These are phyloP conservation scores for Spathaspora arborariae DNA, from an alignment of 805 yeast species.

Conservation along the genomic window DNA sequence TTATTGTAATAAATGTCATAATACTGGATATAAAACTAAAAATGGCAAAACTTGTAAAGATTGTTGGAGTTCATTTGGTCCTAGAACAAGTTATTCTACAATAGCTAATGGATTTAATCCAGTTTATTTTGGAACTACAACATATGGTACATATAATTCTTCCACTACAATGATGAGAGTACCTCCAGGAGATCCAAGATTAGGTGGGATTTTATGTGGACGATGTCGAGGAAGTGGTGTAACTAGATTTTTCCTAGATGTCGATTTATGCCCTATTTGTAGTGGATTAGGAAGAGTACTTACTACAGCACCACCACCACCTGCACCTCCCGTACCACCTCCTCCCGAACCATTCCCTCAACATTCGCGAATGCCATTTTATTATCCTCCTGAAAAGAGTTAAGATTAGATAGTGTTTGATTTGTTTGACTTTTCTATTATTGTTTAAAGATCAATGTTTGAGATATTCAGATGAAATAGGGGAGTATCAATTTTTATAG, in stretches of 20 bases:
- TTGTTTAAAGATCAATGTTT: too few relatives aligned
- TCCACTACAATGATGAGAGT: conserved; percentile 29
- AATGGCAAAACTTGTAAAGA: conserved; percentile 64
- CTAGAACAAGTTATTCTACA: conserved; percentile 21
- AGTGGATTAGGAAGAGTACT: conserved; percentile 60
- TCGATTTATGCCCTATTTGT: conserved; percentile 62
- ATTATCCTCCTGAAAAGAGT: conserved; percentile 1
- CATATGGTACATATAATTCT: conserved; percentile 15
- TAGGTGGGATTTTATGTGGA: conserved; percentile 72
- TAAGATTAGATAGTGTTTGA: background rate
- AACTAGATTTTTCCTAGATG: conserved; percentile 47
- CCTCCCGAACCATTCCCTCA: background rate
- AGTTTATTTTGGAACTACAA: conserved; percentile 7
- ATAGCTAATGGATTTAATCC: background rate
- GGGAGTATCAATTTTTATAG: too few relatives aligned
- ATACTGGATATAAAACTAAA: conserved; percentile 64
- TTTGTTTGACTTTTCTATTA: background rate
- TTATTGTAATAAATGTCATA: conserved; percentile 65
- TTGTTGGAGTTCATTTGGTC: conserved; percentile 59
- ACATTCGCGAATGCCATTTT: background rate
- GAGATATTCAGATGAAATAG: too few relatives aligned
- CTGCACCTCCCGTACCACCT: conserved; percentile 5
- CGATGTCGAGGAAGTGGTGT: conserved; percentile 66
- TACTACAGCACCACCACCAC: conserved; percentile 6
- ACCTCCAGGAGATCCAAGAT: conserved; percentile 72